A percentile compares a stretch with the other conserved stretches of the same genome.
Conservation (phyloP, 1,284 basidiomycete species). For the Puccinia sorghi region DNA sequence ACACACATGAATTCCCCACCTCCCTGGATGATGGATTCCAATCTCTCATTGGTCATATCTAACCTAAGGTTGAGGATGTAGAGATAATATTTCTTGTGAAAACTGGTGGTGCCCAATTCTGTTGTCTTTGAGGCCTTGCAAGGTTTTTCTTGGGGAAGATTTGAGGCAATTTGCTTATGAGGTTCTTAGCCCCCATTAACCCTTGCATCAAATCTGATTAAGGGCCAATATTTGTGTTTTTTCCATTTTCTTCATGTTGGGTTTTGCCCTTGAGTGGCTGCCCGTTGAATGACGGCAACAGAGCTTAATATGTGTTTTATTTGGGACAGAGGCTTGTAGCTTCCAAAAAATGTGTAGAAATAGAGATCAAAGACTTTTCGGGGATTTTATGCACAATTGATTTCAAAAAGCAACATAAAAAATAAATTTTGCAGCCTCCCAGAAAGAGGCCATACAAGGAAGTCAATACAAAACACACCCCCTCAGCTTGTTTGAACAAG, state of each 20-base stretch:
- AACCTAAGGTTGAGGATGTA: slow-evolving; percentile 47
- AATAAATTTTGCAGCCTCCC: slow-evolving; percentile 12
- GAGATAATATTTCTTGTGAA: slow-evolving; percentile 39
- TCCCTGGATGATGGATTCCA: slow-evolving; percentile 33
- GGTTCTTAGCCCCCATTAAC: not conserved
- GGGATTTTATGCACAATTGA: not conserved
- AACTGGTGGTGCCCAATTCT: not conserved
- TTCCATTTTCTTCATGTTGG: slow-evolving; percentile 8
- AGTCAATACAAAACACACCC: not conserved
- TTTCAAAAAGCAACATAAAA: too few species aligned
- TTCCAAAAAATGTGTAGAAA: not conserved
- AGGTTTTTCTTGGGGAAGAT: not conserved
- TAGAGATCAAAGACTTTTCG: too few species aligned
- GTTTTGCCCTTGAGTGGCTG: not conserved
- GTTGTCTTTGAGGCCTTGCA: not conserved
- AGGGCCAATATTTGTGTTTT: not conserved
- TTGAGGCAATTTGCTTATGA: not conserved
- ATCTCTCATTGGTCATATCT: slow-evolving; percentile 42
- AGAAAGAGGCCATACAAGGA: slow-evolving; percentile 15
- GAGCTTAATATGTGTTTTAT: not conserved
- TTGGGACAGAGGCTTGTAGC: not conserved
- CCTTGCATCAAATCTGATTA: not conserved
- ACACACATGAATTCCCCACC: slow-evolving; percentile 40
- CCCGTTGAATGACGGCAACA: not conserved
- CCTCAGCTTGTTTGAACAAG: slow-evolving; percentile 13